Conservation (phyloP, 768 basidiomycete genomes). For the Dendrothele bispora region DNA sequence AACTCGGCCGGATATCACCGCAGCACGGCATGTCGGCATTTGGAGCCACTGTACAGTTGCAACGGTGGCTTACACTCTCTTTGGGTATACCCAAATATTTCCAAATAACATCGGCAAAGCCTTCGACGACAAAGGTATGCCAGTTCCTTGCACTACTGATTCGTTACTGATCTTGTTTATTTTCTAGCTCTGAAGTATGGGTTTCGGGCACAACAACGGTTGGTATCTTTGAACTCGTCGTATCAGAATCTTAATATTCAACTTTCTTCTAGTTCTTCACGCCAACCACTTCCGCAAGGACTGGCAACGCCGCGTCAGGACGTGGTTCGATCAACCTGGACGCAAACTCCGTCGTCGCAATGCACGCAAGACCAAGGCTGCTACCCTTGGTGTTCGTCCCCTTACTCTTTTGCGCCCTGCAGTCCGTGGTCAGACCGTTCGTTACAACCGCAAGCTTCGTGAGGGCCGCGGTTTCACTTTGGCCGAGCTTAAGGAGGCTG, state of each 20-base stretch:
- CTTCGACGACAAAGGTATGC: constrained; percentile 29
- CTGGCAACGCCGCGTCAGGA: constrained; percentile 95
- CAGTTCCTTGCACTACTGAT: constrained; percentile 14
- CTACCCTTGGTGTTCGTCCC: constrained; percentile 88
- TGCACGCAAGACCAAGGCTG: constrained; percentile 89
- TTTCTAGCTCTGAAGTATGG: constrained; percentile 58
- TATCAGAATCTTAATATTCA: constrained; percentile 1
- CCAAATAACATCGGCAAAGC: constrained; percentile 31
- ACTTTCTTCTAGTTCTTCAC: constrained; percentile 66
- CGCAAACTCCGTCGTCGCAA: constrained; percentile 94
- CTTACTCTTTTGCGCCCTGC: constrained; percentile 92
- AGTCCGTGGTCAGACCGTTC: constrained; percentile 93
- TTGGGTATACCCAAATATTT: too few relatives aligned
- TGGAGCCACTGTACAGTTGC: too few relatives aligned
- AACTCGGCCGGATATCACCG: too few relatives aligned
- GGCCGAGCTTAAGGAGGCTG: constrained; percentile 93
- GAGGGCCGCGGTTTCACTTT: constrained; percentile 97
- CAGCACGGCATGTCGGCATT: too few relatives aligned
- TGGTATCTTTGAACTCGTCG: constrained; percentile 24
- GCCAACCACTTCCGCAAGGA: constrained; percentile 98
- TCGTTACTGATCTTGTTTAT: constrained; percentile 10
- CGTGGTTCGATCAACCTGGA: constrained; percentile 99
- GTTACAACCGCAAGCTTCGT: constrained; percentile 97
- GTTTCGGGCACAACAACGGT: constrained; percentile 84
- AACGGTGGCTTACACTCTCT: too few relatives aligned